Percentiles rank a stretch among this genome's conserved stretches.
Evolutionary conservation across 2,329 filamentous ascomycete species (phyloP).

Genomic region (Pleurostoma richardsiae): DNA sequence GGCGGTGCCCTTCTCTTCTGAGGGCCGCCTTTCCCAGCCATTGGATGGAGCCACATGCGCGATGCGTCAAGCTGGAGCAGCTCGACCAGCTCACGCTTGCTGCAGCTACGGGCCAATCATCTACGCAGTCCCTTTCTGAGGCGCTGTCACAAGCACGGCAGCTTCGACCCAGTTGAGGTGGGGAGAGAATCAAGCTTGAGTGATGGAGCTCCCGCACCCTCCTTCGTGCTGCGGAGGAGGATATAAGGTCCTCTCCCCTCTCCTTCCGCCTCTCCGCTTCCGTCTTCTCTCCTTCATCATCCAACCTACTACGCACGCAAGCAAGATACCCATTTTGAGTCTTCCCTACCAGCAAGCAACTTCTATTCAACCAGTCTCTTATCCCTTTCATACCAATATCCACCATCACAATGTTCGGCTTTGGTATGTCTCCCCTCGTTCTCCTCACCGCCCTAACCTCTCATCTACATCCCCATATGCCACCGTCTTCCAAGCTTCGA

Average conservation of each 20-base stretch:
- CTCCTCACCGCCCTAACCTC: not conserved
- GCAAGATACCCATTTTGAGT: not conserved
- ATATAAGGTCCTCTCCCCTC: slow-evolving; percentile 8
- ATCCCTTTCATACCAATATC: not conserved
- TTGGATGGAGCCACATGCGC: no score
- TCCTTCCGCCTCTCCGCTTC: not conserved
- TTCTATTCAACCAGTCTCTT: not conserved
- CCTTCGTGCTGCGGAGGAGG: not conserved
- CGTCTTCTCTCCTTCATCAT: not conserved
- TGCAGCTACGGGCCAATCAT: no score
- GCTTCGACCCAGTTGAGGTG: no score
- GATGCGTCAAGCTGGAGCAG: no score
- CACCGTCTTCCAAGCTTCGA: not conserved
- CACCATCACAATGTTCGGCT: slow-evolving; percentile 12
- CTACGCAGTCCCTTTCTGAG: no score
- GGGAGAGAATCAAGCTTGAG: no score
- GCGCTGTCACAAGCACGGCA: no score
- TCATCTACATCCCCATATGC: not conserved
- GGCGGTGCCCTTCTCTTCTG: no score
- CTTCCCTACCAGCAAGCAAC: no score
- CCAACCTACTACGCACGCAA: not conserved
- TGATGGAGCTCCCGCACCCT: not conserved
- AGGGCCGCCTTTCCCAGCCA: no score
- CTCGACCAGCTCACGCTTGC: no score
- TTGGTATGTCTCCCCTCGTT: slow-evolving; percentile 6